Percentiles rank a stretch among this genome's conserved stretches.
phyloP scores from a whole-genome alignment of 2,329 filamentous ascomycete species.

The Diplodia mutila region DNA sequence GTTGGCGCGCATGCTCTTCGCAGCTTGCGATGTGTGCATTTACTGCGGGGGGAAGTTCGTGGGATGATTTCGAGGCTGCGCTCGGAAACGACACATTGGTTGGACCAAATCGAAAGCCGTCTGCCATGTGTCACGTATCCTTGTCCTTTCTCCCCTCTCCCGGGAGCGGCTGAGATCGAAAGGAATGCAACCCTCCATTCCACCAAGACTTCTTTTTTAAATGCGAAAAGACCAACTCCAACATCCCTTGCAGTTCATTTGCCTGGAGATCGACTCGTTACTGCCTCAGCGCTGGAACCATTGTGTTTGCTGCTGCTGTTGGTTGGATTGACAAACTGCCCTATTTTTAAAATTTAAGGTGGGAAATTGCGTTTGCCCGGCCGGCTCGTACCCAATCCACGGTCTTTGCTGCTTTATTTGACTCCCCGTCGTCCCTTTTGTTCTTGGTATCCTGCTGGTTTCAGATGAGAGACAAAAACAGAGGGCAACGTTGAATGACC shows the following conservation, averaged over 20 bases:
- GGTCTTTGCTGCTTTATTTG: constrained; percentile 9
- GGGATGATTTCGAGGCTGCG: constrained; percentile 27
- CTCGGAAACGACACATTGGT: background rate
- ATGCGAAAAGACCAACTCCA: background rate
- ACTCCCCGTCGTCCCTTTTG: background rate
- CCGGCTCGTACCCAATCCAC: background rate
- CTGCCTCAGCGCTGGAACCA: background rate
- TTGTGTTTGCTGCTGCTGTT: background rate
- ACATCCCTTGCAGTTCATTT: constrained; percentile 10
- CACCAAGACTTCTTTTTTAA: constrained; percentile 6
- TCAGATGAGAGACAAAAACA: constrained; percentile 14
- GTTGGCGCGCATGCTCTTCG: constrained; percentile 38
- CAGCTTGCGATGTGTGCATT: constrained; percentile 42
- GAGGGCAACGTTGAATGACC: background rate
- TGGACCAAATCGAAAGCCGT: background rate
- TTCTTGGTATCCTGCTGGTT: constrained; percentile 6
- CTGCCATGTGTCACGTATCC: constrained; percentile 3
- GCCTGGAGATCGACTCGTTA: constrained; percentile 1
- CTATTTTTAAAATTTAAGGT: background rate
- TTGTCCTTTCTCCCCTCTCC: background rate
- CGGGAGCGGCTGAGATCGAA: constrained; percentile 5
- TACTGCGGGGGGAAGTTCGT: constrained; percentile 44
- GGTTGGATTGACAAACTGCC: background rate
- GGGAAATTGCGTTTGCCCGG: background rate
- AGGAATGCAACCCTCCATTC: constrained; percentile 14